Conservation (phyloP, 371 early-diverging fungal genomes). For the Umbelopsis sp. region DNA sequence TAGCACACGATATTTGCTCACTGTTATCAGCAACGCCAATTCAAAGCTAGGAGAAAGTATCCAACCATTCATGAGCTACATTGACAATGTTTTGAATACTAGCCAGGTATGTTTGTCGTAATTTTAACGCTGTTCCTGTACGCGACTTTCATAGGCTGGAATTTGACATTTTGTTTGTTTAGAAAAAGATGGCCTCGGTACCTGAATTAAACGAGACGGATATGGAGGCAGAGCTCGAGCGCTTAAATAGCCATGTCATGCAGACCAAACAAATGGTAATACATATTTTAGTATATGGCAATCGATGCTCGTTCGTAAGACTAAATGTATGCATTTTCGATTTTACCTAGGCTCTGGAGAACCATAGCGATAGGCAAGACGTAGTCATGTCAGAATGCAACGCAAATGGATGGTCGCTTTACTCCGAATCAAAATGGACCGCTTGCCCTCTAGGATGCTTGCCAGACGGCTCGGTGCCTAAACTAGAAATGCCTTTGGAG, state of each 20-base stretch:
- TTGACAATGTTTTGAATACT: constrained; percentile 36
- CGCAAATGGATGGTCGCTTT: constrained; percentile 32
- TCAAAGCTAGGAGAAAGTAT: constrained; percentile 25
- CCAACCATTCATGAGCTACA: constrained; percentile 39
- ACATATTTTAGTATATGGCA: not conserved
- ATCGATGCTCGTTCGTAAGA: not conserved
- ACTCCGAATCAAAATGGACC: constrained; percentile 32
- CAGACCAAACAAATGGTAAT: constrained; percentile 25
- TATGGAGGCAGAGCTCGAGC: constrained; percentile 25
- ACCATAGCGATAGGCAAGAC: not conserved
- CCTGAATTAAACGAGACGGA: constrained; percentile 19
- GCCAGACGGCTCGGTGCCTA: constrained; percentile 44
- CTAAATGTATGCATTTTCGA: not conserved
- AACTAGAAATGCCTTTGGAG: constrained; percentile 32
- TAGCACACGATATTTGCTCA: constrained; percentile 42
- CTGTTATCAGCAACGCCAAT: constrained; percentile 26
- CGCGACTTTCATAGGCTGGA: not conserved
- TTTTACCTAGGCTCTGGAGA: not conserved
- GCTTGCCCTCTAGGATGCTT: constrained; percentile 46
- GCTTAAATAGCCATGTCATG: constrained; percentile 28
- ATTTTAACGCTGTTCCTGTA: too few species aligned
- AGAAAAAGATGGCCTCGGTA: not conserved
- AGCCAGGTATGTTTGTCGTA: constrained; percentile 3
- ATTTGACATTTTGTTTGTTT: not conserved
- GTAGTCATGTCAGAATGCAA: not conserved